Percentiles rank a stretch among this genome's conserved stretches.
These are phyloP conservation scores for Colletotrichum musae DNA, from an alignment of 2,329 filamentous ascomycete species.

Conservation along the genomic window DNA sequence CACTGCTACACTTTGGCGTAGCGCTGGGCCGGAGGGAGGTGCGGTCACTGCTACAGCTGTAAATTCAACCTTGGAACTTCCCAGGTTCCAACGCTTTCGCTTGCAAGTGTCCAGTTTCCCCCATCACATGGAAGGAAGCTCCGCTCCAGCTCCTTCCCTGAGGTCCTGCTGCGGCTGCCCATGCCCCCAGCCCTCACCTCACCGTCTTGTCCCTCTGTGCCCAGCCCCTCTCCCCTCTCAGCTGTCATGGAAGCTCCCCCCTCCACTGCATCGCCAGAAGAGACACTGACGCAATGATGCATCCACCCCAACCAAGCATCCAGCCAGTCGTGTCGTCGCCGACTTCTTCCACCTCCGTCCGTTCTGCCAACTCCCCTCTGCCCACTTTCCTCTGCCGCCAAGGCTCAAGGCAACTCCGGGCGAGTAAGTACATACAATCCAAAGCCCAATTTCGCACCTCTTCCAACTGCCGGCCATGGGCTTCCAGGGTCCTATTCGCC, in stretches of 20 bases:
- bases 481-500: constrained; percentile 4
- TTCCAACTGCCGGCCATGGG: constrained; percentile 24
- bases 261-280: constrained; percentile 30
- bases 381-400: constrained; percentile 23
- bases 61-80: not conserved
- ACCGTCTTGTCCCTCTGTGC: not conserved
- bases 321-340: not conserved
- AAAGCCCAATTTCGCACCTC: constrained; percentile 15
- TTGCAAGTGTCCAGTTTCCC: constrained; percentile 7
- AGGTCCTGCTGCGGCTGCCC: too few relatives aligned
- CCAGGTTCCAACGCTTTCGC: not conserved
- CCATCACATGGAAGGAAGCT: constrained; percentile 8
- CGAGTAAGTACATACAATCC: constrained; percentile 3
- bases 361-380: constrained; percentile 16
- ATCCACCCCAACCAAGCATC: constrained; percentile 28
- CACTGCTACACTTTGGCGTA: too few relatives aligned
- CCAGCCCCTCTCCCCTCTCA: constrained; percentile 9
- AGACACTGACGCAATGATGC: constrained; percentile 38
- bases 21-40: too few relatives aligned
- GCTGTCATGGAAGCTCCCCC: too few relatives aligned
- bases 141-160: constrained; percentile 4
- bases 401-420: constrained; percentile 20
- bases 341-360: constrained; percentile 12
- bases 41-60: too few relatives aligned
- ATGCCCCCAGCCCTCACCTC: too few relatives aligned